These are phyloP conservation scores for Linnemannia exigua DNA, from an alignment of 192 early-diverging fungal genomes.

Conservation along the genomic window DNA sequence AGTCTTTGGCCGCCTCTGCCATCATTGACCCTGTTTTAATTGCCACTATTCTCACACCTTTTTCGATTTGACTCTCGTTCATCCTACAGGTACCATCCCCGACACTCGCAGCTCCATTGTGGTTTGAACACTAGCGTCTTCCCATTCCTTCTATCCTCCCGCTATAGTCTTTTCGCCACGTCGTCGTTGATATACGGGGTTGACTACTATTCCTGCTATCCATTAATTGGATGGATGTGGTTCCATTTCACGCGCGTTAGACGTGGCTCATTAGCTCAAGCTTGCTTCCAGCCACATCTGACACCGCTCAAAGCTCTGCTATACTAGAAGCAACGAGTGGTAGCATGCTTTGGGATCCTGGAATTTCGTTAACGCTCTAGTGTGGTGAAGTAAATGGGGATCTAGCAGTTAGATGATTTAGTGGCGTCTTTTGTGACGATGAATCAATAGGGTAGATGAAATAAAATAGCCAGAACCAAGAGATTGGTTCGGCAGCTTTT, in stretches of 20 bases:
- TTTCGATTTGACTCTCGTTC: not conserved
- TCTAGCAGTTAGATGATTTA: too few relatives aligned
- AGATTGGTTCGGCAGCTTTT: too few relatives aligned
- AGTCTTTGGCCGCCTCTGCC: not conserved
- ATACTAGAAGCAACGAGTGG: too few relatives aligned
- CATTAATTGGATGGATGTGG: conserved; percentile 25
- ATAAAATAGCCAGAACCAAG: too few relatives aligned
- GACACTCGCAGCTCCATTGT: not conserved
- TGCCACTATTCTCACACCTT: not conserved
- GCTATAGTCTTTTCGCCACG: not conserved
- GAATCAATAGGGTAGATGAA: too few relatives aligned
- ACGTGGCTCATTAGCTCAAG: not conserved
- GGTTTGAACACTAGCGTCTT: not conserved
- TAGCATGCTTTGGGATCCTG: too few relatives aligned
- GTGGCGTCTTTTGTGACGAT: too few relatives aligned
- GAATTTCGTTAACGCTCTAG: too few relatives aligned
- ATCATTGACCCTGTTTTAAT: not conserved
- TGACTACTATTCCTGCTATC: conserved; percentile 35
- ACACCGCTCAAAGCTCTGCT: too few relatives aligned
- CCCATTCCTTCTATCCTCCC: not conserved
- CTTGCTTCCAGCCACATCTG: too few relatives aligned
- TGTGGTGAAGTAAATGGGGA: too few relatives aligned
- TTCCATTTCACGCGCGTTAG: conserved; percentile 35
- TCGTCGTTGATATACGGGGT: conserved; percentile 22
- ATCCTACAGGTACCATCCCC: not conserved